Conservation (phyloP, 371 early-diverging fungal genomes). For the Lichtheimia corymbifera region DNA sequence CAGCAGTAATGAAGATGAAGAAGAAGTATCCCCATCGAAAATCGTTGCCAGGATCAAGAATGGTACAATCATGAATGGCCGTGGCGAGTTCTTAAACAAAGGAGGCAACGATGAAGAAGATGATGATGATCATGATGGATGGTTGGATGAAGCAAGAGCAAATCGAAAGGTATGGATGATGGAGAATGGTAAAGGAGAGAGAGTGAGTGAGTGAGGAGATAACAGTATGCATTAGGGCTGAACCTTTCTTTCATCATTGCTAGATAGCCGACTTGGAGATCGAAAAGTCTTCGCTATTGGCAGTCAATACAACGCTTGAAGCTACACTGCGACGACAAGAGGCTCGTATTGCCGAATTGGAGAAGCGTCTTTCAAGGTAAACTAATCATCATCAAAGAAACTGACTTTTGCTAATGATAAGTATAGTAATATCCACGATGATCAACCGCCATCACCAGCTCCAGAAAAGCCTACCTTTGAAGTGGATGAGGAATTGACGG, state of each 20-base stretch:
- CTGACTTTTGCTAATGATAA: not conserved
- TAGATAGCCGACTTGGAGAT: constrained; percentile 59
- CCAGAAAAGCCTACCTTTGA: constrained; percentile 30
- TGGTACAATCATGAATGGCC: constrained; percentile 54
- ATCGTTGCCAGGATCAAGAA: constrained; percentile 44
- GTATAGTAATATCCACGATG: constrained; percentile 17
- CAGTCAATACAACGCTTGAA: constrained; percentile 48
- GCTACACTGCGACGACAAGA: constrained; percentile 42
- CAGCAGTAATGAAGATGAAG: constrained; percentile 11
- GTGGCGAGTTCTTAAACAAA: constrained; percentile 47
- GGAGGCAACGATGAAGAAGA: constrained; percentile 25
- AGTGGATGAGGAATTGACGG: constrained; percentile 7
- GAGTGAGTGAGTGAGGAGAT: no score
- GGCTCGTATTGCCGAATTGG: constrained; percentile 37
- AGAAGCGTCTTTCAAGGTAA: constrained; percentile 36
- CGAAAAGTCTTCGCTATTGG: constrained; percentile 46
- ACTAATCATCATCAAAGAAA: constrained; percentile 4
- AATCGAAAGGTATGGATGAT: constrained; percentile 35
- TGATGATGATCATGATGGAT: constrained; percentile 21
- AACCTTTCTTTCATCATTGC: not conserved
- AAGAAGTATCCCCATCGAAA: constrained; percentile 23
- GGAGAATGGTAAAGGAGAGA: not conserved
- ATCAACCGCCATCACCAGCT: constrained; percentile 36
- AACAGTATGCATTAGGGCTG: no score
- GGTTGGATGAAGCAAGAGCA: constrained; percentile 44